A percentile compares a stretch with the other conserved stretches of the same genome.
Evolutionary conservation across 495 filamentous ascomycete species (phyloP).

Genomic region (Cladorrhinum samala): DNA sequence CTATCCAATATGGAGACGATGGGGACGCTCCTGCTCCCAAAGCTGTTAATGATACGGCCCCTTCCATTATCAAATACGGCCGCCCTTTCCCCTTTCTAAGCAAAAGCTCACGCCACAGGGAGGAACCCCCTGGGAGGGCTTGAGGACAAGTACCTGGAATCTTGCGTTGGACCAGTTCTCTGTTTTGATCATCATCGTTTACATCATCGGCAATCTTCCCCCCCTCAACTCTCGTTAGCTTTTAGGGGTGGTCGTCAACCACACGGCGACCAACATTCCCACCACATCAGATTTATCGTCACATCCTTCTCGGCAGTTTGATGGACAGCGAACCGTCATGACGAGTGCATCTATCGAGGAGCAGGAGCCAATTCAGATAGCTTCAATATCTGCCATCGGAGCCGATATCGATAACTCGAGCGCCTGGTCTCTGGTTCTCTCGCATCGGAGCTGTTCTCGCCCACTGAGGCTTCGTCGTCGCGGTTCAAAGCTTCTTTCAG

Average conservation of each 20-base stretch:
- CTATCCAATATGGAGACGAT: too few species aligned
- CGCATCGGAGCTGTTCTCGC: slow-evolving; percentile 1
- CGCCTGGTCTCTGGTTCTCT: slow-evolving; percentile 3
- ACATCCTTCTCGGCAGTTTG: background rate
- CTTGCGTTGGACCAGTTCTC: background rate
- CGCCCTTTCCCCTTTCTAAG: background rate
- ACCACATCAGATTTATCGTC: slow-evolving; percentile 6
- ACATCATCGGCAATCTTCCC: background rate
- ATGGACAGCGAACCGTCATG: slow-evolving; percentile 25
- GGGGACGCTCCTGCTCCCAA: too few species aligned
- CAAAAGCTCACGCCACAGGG: background rate
- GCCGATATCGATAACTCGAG: slow-evolving; percentile 1
- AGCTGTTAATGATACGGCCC: too few species aligned
- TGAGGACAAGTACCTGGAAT: background rate
- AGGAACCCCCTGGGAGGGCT: background rate
- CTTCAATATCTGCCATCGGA: slow-evolving; percentile 3
- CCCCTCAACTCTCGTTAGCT: slow-evolving; percentile 15
- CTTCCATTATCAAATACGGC: too few species aligned
- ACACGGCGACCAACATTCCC: too few species aligned
- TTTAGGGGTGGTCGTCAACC: slow-evolving; percentile 2
- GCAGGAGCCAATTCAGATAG: slow-evolving; percentile 13
- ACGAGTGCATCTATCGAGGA: slow-evolving; percentile 16
- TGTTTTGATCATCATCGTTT: background rate
- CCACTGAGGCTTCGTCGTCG: slow-evolving; percentile 34
- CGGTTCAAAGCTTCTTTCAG: slow-evolving; percentile 38